Conservation (phyloP, 305 asterid genomes). For the Fraxinus velutina region DNA sequence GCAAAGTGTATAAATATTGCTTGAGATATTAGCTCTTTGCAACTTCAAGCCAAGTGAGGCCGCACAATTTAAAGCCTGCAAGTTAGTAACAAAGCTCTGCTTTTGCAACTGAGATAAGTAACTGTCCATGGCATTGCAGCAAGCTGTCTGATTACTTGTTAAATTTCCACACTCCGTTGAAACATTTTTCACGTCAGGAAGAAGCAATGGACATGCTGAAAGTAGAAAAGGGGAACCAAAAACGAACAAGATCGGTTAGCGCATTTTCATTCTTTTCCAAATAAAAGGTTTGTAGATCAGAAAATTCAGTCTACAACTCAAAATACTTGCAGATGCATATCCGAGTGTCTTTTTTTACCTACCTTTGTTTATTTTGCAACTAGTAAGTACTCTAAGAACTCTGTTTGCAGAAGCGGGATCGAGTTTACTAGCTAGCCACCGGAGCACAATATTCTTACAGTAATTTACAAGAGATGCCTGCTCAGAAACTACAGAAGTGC, state of each 20-base stretch:
- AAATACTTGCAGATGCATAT: neutral
- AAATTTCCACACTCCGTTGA: conserved; percentile 25
- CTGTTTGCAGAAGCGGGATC: conserved; percentile 28
- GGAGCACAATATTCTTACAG: conserved; percentile 27
- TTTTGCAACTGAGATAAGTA: conserved; percentile 32
- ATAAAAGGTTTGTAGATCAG: neutral
- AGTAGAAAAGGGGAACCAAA: neutral
- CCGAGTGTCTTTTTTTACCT: neutral
- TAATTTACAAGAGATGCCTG: conserved; percentile 15
- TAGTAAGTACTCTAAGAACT: conserved; percentile 30
- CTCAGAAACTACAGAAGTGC: conserved; percentile 1
- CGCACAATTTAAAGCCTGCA: conserved; percentile 40
- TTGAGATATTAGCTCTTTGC: conserved; percentile 22
- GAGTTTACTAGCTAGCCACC: conserved; percentile 34
- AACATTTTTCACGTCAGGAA: conserved; percentile 24
- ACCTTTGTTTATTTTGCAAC: conserved; percentile 36
- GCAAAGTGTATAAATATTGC: conserved; percentile 31
- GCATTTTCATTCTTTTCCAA: neutral
- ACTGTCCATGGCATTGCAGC: conserved; percentile 30
- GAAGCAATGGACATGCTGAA: conserved; percentile 35
- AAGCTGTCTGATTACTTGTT: conserved; percentile 20
- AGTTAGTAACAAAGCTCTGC: conserved; percentile 33
- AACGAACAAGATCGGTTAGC: neutral
- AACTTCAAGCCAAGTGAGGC: conserved; percentile 27
- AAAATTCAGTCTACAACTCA: neutral